phyloP scores from a whole-genome alignment of 1,284 basidiomycete genomes.

The Moniliella sp. region DNA sequence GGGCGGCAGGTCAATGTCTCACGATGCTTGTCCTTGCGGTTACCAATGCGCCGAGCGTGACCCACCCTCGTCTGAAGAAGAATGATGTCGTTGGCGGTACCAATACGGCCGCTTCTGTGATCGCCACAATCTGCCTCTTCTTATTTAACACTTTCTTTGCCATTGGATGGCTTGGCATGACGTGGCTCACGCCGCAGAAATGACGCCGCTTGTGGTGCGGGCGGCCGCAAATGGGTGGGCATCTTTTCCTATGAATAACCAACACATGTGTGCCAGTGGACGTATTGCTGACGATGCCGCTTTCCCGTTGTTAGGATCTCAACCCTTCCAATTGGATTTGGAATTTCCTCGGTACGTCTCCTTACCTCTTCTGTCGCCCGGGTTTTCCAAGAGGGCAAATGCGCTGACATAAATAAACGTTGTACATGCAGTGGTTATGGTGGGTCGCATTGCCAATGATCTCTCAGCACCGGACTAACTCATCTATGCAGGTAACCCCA shows the following conservation, averaged over 20 bases:
- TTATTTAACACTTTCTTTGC: slow-evolving; percentile 30
- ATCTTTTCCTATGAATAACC: too few species aligned
- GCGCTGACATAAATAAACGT: too few species aligned
- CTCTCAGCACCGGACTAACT: too few species aligned
- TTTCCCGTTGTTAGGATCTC: too few species aligned
- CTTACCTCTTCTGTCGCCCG: too few species aligned
- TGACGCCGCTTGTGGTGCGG: slow-evolving; percentile 23
- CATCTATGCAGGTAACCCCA: too few species aligned
- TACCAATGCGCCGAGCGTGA: neutral
- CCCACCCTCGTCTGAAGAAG: neutral
- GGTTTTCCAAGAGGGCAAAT: too few species aligned
- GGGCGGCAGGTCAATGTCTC: neutral
- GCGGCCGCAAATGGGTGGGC: slow-evolving; percentile 27
- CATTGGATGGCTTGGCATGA: slow-evolving; percentile 31
- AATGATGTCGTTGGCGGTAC: neutral
- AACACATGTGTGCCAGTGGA: too few species aligned
- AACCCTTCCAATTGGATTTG: slow-evolving; percentile 3
- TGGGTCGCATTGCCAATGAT: too few species aligned
- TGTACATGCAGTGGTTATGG: too few species aligned
- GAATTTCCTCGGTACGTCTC: slow-evolving; percentile 32
- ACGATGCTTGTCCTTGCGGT: neutral
- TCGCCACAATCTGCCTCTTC: slow-evolving; percentile 23
- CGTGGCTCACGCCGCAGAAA: slow-evolving; percentile 31
- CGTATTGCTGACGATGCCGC: too few species aligned
- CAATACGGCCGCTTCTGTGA: slow-evolving; percentile 6